Conservation (phyloP, 23 red algal species). For the Agarophyton chilense region DNA sequence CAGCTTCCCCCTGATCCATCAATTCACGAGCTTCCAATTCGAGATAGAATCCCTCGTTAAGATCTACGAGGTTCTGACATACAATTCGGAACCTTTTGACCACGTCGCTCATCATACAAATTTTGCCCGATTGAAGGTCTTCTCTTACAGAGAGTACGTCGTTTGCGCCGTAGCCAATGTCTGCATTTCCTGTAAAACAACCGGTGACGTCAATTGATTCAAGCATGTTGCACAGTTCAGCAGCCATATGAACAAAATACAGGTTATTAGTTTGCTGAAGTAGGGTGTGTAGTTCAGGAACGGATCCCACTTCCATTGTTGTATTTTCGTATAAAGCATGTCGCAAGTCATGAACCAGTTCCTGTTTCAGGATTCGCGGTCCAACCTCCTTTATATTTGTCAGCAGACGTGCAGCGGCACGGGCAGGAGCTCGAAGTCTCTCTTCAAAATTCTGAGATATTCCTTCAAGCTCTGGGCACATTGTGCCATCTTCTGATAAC, state of each 20-base stretch:
- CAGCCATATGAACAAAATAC: constrained; percentile 15
- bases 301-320: constrained; percentile 28
- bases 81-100: constrained; percentile 20
- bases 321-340: constrained; percentile 36
- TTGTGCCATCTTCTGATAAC: neutral
- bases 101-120: constrained; percentile 36
- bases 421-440: constrained; percentile 1
- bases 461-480: constrained; percentile 3
- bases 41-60: constrained; percentile 20
- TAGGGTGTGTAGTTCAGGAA: neutral
- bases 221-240: constrained; percentile 14
- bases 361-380: constrained; percentile 32
- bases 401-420: neutral
- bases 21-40: constrained; percentile 17
- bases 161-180: constrained; percentile 14
- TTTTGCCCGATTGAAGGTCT: constrained; percentile 38
- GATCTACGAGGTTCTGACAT: constrained; percentile 18
- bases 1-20: neutral
- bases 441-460: constrained; percentile 6
- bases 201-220: constrained; percentile 17
- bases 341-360: constrained; percentile 44
- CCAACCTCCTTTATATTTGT: constrained; percentile 26
- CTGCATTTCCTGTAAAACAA: constrained; percentile 8
- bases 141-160: constrained; percentile 8
- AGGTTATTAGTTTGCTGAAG: neutral